Conservation (phyloP, 2,329 filamentous ascomycete species). For the Nigrospora oryzae region DNA sequence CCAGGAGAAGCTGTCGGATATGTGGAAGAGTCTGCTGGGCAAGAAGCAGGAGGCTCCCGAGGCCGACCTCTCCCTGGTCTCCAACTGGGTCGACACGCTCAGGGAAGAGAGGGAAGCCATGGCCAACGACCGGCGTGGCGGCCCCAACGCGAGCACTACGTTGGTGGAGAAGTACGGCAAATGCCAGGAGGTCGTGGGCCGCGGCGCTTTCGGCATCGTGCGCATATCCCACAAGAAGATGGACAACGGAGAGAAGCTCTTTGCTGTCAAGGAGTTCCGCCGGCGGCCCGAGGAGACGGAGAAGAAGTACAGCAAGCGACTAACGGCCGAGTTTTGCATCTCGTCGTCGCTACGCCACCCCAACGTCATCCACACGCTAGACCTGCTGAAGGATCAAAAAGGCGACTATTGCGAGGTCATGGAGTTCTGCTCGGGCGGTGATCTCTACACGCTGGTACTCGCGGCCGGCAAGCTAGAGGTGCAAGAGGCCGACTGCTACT, state of each 20-base stretch:
- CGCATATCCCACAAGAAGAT: conserved; percentile 94
- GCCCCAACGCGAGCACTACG: conserved; percentile 65
- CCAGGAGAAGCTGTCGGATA: conserved; percentile 89
- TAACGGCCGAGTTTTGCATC: conserved; percentile 97
- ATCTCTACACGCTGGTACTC: conserved; percentile 88
- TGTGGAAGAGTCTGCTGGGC: conserved; percentile 80
- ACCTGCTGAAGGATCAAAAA: conserved; percentile 90
- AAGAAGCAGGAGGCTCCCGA: conserved; percentile 70
- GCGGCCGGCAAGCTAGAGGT: conserved; percentile 88
- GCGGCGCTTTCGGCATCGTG: conserved; percentile 94
- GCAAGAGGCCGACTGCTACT: conserved; percentile 91
- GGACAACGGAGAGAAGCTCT: conserved; percentile 83
- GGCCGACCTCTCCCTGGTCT: conserved; percentile 84
- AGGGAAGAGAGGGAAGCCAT: conserved; percentile 77
- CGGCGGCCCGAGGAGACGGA: conserved; percentile 88
- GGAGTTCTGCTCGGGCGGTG: conserved; percentile 96
- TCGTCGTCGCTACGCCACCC: conserved; percentile 93
- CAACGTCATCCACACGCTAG: conserved; percentile 95
- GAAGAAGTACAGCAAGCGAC: conserved; percentile 95
- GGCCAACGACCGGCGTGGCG: conserved; percentile 67
- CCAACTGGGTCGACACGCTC: conserved; percentile 90
- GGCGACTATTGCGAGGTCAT: conserved; percentile 98
- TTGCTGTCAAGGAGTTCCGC: conserved; percentile 96
- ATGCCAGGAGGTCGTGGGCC: conserved; percentile 93
- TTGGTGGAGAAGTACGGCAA: conserved; percentile 97